Evolutionary conservation across 768 basidiomycete species (phyloP), one percentile per base, ranked within the genome.

Genomic region (Kwoniella shandongensis): DNA sequence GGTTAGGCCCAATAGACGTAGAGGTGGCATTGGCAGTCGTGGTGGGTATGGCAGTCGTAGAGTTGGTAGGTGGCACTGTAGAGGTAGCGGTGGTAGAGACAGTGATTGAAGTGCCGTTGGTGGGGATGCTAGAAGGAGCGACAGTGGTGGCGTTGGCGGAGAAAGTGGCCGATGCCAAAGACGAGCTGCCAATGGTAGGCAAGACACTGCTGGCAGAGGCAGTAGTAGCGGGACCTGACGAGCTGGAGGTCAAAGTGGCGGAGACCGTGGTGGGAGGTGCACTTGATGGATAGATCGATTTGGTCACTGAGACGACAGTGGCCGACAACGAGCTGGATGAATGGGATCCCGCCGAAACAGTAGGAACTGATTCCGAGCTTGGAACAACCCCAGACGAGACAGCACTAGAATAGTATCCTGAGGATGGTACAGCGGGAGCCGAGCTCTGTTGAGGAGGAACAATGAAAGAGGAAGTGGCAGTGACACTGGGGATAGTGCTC

Each of bases 1-100:
- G 50, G 39, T 51, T 40, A 15, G 62, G 62, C 3, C 49, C 62
- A 23, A 53, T 49, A 10, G 44, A 42, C 10, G 27, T 44, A 15
- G 57, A 36, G 20, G 55, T 25, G 32, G 49, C 57, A 7, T 15
- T 25, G 44, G 44, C 44, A 17, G 44, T 29, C 6, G 44, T 10
- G 4, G 20, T 12, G 17, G 44, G 20, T 4, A 23, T 17, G 13
- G 25, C 15, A n/a, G n/a, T 8, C 6, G 41, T 8, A 5, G 41
- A 5, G 17, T n/a, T 23, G 41, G 8, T n/a, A 17, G 41, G 22
- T 42, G 8, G 6, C 22, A n/a, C 22, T 5, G 41, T 7, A 18
- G n/a, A 7, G 7, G 41, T n/a, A 23, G n/a, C 41, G 22, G 41
- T 7, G 41, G 22, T 42, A 29, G 44, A 26, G 20, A 22, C 26